A percentile compares a stretch with the other conserved stretches of the same genome.
phyloP scores from a whole-genome alignment of 2,329 filamentous ascomycete species.

The Cytospora leucostoma region DNA sequence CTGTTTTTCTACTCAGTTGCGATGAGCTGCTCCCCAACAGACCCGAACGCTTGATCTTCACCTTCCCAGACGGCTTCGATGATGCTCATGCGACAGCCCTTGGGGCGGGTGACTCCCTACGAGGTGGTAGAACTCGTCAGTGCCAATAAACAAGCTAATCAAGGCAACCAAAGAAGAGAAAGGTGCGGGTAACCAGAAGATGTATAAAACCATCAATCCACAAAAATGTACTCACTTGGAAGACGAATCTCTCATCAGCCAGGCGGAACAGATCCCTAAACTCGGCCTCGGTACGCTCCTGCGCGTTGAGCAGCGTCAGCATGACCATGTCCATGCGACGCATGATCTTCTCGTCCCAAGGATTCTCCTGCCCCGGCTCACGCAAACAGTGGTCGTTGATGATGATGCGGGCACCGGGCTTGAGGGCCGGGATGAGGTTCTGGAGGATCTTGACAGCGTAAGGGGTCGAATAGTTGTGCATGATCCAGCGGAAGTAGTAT shows the following conservation, averaged over 20 bases:
- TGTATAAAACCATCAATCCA: too few relatives aligned
- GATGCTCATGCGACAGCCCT: slow-evolving; percentile 40
- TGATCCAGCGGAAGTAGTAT: slow-evolving; percentile 61
- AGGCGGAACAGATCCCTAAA: slow-evolving; percentile 45
- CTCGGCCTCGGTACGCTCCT: slow-evolving; percentile 46
- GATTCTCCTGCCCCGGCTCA: slow-evolving; percentile 37
- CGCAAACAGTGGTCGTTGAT: slow-evolving; percentile 45
- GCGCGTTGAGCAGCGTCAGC: slow-evolving; percentile 45
- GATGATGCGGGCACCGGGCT: slow-evolving; percentile 52
- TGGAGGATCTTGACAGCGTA: slow-evolving; percentile 52
- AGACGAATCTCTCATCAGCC: slow-evolving; percentile 42
- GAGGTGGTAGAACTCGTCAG: neutral
- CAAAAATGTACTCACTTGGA: slow-evolving; percentile 34
- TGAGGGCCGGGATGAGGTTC: slow-evolving; percentile 55
- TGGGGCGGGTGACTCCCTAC: slow-evolving; percentile 34
- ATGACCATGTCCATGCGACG: slow-evolving; percentile 47
- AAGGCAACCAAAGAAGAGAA: neutral
- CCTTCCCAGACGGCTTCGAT: slow-evolving; percentile 40
- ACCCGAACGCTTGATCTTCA: neutral
- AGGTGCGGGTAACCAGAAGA: too few relatives aligned
- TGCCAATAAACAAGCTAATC: neutral
- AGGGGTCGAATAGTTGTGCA: slow-evolving; percentile 62
- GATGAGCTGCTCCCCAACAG: neutral
- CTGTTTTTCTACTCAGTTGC: too few relatives aligned
- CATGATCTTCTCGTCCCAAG: slow-evolving; percentile 43